Conservation (phyloP, 2,329 filamentous ascomycete species). For the Aspergillus fumigatus region DNA sequence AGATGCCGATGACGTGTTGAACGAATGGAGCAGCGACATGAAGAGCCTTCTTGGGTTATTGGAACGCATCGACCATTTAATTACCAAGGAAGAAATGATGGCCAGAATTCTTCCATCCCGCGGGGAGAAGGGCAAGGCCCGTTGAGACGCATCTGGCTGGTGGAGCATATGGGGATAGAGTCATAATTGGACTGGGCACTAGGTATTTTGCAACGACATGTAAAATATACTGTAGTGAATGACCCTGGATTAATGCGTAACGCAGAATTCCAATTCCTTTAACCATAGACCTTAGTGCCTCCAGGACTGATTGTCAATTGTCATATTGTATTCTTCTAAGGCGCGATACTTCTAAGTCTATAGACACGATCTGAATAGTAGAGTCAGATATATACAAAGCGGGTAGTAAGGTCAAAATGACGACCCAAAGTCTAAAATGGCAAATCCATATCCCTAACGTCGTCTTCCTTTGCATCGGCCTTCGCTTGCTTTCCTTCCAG, state of each 20-base stretch:
- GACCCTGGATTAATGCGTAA: constrained; percentile 7
- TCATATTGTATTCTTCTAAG: background rate
- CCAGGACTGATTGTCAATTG: background rate
- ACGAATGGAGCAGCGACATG: constrained; percentile 99
- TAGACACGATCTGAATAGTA: constrained; percentile 3
- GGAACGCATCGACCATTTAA: constrained; percentile 93
- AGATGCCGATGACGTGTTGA: constrained; percentile 91
- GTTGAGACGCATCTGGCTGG: constrained; percentile 16
- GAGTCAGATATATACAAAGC: background rate
- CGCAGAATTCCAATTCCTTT: too few species aligned
- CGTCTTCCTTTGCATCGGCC: constrained; percentile 53
- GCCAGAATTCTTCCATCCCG: constrained; percentile 74
- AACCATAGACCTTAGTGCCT: too few species aligned
- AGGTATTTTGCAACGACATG: constrained; percentile 20
- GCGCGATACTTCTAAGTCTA: background rate
- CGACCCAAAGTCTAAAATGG: constrained; percentile 46
- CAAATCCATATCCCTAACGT: constrained; percentile 64
- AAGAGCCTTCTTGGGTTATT: constrained; percentile 80
- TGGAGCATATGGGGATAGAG: constrained; percentile 5
- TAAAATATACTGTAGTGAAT: constrained; percentile 30
- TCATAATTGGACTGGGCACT: constrained; percentile 6
- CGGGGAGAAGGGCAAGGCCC: constrained; percentile 36
- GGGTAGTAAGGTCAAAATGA: background rate
- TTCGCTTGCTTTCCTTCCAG: constrained; percentile 37
- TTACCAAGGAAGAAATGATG: constrained; percentile 99